Evolutionary conservation across 208 protist species (phyloP), one percentile per base, ranked within the genome.

Genomic region (Acanthamoeba divionensis): DNA sequence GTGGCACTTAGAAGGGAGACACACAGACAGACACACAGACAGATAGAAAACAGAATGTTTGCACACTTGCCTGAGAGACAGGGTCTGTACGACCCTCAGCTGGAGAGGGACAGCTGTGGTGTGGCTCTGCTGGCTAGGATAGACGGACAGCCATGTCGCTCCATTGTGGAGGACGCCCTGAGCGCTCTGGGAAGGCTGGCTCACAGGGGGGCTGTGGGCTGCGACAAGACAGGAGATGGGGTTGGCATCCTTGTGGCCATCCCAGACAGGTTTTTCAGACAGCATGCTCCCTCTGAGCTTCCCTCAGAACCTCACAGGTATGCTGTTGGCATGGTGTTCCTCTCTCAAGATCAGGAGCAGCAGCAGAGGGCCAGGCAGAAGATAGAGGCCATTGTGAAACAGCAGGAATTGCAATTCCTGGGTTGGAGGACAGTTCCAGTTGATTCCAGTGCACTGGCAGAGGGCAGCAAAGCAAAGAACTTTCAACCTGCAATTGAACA

Each of bases 161-260:
- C 89, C 55, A 85, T 92, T 41, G 63, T 91, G 13, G 18, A 73
- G 6, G 90, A 96, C 85, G 93, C 91, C 12, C 52, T 90, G 9
- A 24, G 55, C n/a, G 90, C 93, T 4, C 87, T 97, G 10, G n/a
- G 63, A 13, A 90, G 92, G 91, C 96, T 97, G 94, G 88, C 87
- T 75, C 95, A 97, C 62, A 88, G 95, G 55, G 94, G 95, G 8
- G 95, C 93, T 36, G 91, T 80, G 63, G 93, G 95, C n/a, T 91
- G 75, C 26, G 95, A 97, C 21, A 89, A 92, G 66, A 93, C 91
- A 36, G 95, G 93, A 10, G 95, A 97, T 63, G 95, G 95, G 13
- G 95, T 94, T n/a, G 95, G 95, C 50, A 90, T 97, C 52, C 75
- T 96, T 75, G 92, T 94, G 5, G 86, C 86, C 38, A 92, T 97